These are phyloP conservation scores for Tylopilus sp. DNA, from an alignment of 1,284 basidiomycete genomes.

Conservation along the genomic window DNA sequence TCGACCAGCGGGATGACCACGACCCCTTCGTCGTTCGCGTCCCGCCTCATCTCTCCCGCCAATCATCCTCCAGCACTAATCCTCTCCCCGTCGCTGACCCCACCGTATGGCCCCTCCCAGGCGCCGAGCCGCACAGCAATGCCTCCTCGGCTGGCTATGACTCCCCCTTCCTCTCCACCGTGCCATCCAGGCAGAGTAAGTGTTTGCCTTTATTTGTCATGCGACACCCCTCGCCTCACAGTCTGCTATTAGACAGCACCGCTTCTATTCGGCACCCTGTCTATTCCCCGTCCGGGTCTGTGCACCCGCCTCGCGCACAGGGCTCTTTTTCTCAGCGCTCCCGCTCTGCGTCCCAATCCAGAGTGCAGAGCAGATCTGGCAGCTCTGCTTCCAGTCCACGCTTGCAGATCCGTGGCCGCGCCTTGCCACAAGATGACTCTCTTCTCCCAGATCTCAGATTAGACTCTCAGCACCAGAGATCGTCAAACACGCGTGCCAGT, in stretches of 20 bases:
- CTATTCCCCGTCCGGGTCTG: slow-evolving; percentile 27
- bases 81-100: slow-evolving; percentile 30
- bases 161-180: slow-evolving; percentile 20
- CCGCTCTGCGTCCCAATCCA: slow-evolving; percentile 37
- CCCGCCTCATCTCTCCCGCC: slow-evolving; percentile 29
- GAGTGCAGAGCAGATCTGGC: slow-evolving; percentile 39
- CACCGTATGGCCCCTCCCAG: slow-evolving; percentile 19
- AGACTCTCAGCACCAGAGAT: slow-evolving; percentile 17
- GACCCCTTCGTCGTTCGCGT: slow-evolving; percentile 48
- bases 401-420: slow-evolving; percentile 33
- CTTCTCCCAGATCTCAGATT: slow-evolving; percentile 25
- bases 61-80: slow-evolving; percentile 28
- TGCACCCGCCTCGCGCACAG: slow-evolving; percentile 34
- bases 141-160: slow-evolving; percentile 47
- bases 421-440: slow-evolving; percentile 27
- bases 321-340: slow-evolving; percentile 33
- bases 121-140: slow-evolving; percentile 31
- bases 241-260: slow-evolving; percentile 23
- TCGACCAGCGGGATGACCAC: slow-evolving; percentile 32
- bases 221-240: slow-evolving; percentile 4
- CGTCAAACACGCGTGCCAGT: slow-evolving; percentile 18
- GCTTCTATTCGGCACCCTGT: slow-evolving; percentile 26
- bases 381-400: slow-evolving; percentile 45
- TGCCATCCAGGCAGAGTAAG: slow-evolving; percentile 47
- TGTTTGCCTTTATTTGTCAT: slow-evolving; percentile 25